These are phyloP conservation scores for Xerocomellus intermedius DNA, from an alignment of 768 basidiomycete genomes.

Conservation along the genomic window DNA sequence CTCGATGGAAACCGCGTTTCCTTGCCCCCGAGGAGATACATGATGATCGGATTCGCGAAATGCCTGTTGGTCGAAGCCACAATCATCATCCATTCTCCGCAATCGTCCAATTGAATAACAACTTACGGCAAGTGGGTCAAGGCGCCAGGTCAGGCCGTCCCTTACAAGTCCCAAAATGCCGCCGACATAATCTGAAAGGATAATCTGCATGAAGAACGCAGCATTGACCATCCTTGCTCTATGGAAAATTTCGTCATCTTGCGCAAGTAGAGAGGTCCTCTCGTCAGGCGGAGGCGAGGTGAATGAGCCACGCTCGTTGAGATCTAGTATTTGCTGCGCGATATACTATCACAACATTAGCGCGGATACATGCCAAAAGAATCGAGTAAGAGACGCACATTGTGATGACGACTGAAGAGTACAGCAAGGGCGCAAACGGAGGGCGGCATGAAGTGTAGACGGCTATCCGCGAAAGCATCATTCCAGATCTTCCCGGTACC, in stretches of 20 bases:
- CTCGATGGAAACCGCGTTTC: conserved; percentile 75
- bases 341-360: conserved; percentile 50
- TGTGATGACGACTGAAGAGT: conserved; percentile 71
- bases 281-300: conserved; percentile 16
- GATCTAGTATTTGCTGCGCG: conserved; percentile 60
- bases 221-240: conserved; percentile 73
- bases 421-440: conserved; percentile 65
- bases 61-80: conserved; percentile 32
- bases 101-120: background rate
- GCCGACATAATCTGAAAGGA: conserved; percentile 72
- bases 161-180: conserved; percentile 68
- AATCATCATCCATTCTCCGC: background rate
- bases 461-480: conserved; percentile 67
- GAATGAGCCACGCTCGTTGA: conserved; percentile 64
- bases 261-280: conserved; percentile 32
- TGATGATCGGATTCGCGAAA: conserved; percentile 52
- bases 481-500: conserved; percentile 66
- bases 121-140: conserved; percentile 62
- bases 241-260: conserved; percentile 79
- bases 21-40: conserved; percentile 61
- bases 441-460: conserved; percentile 72
- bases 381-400: conserved; percentile 41
- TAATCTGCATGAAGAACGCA: conserved; percentile 67
- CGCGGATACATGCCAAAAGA: background rate
- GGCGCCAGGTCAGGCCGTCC: conserved; percentile 62